Evolutionary conservation across 2,329 filamentous ascomycete species (phyloP).

Genomic region (Sporothrix luriei): DNA sequence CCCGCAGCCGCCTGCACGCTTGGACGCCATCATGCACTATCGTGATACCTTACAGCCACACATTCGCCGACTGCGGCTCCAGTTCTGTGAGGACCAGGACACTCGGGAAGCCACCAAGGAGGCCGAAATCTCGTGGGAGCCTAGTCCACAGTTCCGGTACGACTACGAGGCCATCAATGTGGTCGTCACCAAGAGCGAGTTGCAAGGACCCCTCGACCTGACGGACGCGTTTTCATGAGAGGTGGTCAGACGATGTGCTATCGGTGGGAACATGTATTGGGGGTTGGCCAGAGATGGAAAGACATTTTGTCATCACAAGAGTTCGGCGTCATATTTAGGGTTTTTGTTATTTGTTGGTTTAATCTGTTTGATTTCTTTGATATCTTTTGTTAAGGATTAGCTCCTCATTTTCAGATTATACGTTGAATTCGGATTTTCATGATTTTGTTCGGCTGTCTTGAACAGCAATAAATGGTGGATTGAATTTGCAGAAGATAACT

Average conservation of each 20-base stretch:
- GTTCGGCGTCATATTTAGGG: not conserved
- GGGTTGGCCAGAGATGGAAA: not conserved
- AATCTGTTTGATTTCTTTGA: not conserved
- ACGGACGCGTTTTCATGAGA: slow-evolving; percentile 29
- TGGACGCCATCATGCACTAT: slow-evolving; percentile 30
- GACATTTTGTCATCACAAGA: not conserved
- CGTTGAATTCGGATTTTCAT: not conserved
- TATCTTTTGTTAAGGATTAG: not conserved
- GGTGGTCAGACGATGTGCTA: not conserved
- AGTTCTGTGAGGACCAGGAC: not conserved
- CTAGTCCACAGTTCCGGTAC: slow-evolving; percentile 39
- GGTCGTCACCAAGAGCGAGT: slow-evolving; percentile 43
- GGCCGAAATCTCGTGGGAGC: slow-evolving; percentile 32
- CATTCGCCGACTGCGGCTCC: slow-evolving; percentile 1
- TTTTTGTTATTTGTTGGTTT: not conserved
- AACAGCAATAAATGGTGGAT: not conserved
- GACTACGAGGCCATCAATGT: slow-evolving; percentile 42
- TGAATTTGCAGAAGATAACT: not conserved
- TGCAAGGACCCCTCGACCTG: slow-evolving; percentile 34
- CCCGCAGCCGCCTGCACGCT: slow-evolving; percentile 23
- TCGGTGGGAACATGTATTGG: not conserved
- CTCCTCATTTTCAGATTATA: not conserved
- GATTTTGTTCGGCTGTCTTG: not conserved
- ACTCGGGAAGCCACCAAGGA: no score
- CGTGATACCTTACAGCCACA: slow-evolving; percentile 27